Evolutionary conservation across 2,329 filamentous ascomycete species (phyloP), one percentile per base, ranked within the genome.

Genomic region (Ophiognomonia clavigignenti-juglandacearum): DNA sequence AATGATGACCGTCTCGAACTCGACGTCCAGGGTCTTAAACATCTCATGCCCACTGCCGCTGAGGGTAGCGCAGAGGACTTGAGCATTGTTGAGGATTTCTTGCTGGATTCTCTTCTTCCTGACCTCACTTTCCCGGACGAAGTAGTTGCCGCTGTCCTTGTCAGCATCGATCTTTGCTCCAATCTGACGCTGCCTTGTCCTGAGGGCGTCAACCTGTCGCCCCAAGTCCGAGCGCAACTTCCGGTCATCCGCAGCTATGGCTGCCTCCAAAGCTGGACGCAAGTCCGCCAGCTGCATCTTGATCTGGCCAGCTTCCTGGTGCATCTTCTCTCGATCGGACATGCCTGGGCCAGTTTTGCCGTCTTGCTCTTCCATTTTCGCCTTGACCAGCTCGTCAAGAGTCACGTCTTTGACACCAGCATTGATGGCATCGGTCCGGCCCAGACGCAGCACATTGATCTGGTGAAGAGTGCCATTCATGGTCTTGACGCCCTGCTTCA

Each of bases 1-100:
- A 54, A 98, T 96, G 57, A 98, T 88, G 55, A 98, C 93, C 0
- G 93, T 97, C 67, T 98, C 93, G 56, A 98, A 98, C 64, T 98
- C 93, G 43, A 98, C 89, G 58, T 88, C 91, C 47, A 98, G 70
- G 57, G 85, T 86, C 66, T 92, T 89, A 70, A 98, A 96, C 83
- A 97, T 95, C 56, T 98, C 93, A 60, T 98, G 95, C 4, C 93
- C 93, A 64, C 86, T 92, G 59, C 92, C 93, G 64, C 91, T 96
- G 38, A 98, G 81, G 1, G 93, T 98, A 35, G 92, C 88, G 65
- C 93, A 98, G 24, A 98, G 82, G 43, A 98, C 86, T 66, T 98
- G 88, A 2, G 93, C 89, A 20, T 85, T 83, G 61, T 95, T 86
- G 38, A 98, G 80, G 45, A 98, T 88, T 56, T 93, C 83, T 64